A percentile compares a stretch with the other conserved stretches of the same genome.
phyloP scores from a whole-genome alignment of 2,329 filamentous ascomycete genomes.

The Fusarium beomiforme region DNA sequence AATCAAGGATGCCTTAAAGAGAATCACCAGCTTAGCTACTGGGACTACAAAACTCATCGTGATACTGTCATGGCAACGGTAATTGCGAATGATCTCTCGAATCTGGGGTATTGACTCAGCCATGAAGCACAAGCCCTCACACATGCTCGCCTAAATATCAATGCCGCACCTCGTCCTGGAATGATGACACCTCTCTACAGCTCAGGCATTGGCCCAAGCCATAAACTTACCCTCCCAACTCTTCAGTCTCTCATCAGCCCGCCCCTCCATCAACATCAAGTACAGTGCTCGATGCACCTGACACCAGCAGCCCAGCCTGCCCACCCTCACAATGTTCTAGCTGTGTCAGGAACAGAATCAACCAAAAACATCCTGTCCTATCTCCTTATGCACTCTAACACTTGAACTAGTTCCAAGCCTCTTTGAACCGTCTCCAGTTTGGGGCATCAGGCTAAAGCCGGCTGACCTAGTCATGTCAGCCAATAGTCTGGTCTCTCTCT shows the following conservation, averaged over 20 bases:
- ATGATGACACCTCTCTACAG: conserved; percentile 4
- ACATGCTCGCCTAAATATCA: not conserved
- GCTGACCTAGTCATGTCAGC: conserved; percentile 37
- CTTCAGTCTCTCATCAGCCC: conserved; percentile 8
- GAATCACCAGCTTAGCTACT: not conserved
- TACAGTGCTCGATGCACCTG: not conserved
- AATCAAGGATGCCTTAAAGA: not conserved
- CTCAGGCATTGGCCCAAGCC: conserved; percentile 12
- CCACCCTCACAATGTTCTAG: conserved; percentile 20
- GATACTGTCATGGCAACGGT: not conserved
- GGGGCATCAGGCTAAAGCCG: conserved; percentile 9
- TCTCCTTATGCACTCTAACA: not conserved
- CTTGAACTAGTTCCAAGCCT: conserved; percentile 6
- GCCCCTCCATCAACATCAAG: conserved; percentile 10
- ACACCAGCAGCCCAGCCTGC: conserved; percentile 19
- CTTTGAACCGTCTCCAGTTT: not conserved
- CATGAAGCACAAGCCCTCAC: not conserved
- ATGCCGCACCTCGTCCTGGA: conserved; percentile 6
- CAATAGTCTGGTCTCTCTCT: conserved; percentile 5
- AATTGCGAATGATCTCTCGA: conserved; percentile 6
- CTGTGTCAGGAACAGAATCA: conserved; percentile 16
- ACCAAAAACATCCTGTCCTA: conserved; percentile 4
- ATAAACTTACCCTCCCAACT: conserved; percentile 18
- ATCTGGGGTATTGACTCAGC: not conserved
- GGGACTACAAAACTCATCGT: not conserved